phyloP scores from a whole-genome alignment of 305 asterid genomes.

The Petunia hybrid region DNA sequence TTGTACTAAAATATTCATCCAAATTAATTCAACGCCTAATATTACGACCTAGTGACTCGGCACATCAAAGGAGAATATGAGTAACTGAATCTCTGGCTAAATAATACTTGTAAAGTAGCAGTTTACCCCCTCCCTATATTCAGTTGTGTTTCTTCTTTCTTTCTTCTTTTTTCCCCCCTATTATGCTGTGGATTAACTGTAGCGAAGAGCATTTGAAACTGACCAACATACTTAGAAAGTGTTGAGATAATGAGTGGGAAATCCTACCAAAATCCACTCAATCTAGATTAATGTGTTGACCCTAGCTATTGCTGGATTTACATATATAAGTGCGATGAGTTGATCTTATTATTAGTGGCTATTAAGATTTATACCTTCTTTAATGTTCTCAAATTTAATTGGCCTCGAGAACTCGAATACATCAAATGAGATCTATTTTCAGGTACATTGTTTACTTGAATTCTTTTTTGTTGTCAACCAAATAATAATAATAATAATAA shows the following conservation, averaged over 20 bases:
- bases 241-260: conserved; percentile 26
- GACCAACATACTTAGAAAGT: not conserved
- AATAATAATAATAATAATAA: no score
- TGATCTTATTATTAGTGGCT: conserved; percentile 9
- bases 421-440: not conserved
- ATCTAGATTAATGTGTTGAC: conserved; percentile 9
- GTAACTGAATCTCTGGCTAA: no score
- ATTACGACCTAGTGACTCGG: no score
- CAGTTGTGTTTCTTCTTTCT: no score
- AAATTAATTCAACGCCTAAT: no score
- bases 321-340: conserved; percentile 7
- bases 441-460: no score
- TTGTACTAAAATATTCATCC: no score
- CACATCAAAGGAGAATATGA: no score
- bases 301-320: not conserved
- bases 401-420: not conserved
- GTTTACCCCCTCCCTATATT: no score
- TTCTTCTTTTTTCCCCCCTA: not conserved
- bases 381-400: not conserved
- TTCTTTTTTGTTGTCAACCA: no score
- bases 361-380: conserved; percentile 7
- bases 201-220: not conserved
- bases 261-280: conserved; percentile 22
- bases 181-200: not conserved
- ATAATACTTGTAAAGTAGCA: no score